phyloP scores from a whole-genome alignment of 2,329 filamentous ascomycete species.

The Fonsecaea pugnacius region DNA sequence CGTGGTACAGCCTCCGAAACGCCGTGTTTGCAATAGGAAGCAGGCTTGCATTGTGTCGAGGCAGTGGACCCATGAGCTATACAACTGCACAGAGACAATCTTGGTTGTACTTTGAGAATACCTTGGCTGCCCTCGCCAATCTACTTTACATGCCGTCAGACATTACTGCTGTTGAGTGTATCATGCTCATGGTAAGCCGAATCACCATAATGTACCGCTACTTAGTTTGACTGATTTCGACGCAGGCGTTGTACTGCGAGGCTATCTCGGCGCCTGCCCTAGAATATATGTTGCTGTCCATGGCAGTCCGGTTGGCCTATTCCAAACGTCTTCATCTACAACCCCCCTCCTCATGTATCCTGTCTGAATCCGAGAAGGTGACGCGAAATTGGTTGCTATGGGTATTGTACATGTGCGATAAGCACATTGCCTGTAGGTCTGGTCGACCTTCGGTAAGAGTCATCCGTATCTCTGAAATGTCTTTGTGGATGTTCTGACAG shows the following conservation, averaged over 20 bases:
- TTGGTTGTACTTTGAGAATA: constrained; percentile 6
- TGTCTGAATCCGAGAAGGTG: neutral
- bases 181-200: neutral
- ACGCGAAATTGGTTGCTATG: constrained; percentile 14
- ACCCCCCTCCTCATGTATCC: neutral
- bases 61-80: neutral
- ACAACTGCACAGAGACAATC: neutral
- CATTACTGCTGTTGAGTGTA: neutral
- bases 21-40: neutral
- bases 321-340: constrained; percentile 14
- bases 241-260: constrained; percentile 7
- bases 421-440: constrained; percentile 12
- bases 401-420: constrained; percentile 17
- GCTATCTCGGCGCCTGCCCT: constrained; percentile 1
- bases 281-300: constrained; percentile 11
- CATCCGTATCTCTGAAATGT: no score
- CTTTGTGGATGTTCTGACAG: neutral
- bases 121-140: neutral
- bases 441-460: constrained; percentile 16
- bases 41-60: neutral
- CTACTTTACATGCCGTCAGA: neutral
- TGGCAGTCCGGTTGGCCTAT: constrained; percentile 6
- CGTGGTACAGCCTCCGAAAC: constrained; percentile 8
- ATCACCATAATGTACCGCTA: neutral
- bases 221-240: neutral